Evolutionary conservation across 257 asterid species (phyloP), one percentile per base, ranked within the genome.

Genomic region (Capsicum baccatum): DNA sequence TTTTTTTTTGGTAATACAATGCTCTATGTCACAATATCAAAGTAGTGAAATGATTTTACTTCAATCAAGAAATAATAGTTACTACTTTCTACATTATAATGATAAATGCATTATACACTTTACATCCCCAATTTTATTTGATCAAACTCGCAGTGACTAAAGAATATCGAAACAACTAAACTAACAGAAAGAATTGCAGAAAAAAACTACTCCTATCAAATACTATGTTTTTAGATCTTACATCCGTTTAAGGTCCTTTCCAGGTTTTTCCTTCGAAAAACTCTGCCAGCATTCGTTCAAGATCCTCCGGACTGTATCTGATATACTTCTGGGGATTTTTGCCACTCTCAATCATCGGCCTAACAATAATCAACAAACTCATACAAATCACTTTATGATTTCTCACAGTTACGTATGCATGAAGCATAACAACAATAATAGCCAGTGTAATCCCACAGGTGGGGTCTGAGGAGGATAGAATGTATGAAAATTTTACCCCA

Each of bases 261-360:
- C 94, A 93, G 8, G 93, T 92, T 89, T 96, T 96, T 56, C 99
- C 98, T 90, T 96, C 99, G 52, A 96, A 96, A 70, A 96, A 93
- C 90, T 96, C 99, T 0, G 99, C 97, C 82, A 96, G 91, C 99
- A 96, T 94, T 68, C 98, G 90, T 74, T 96, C 99, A 52, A 96
- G 98, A 89, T 93, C 99, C 88, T 96, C 99, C 0, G 98, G 95
- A 17, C 81, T 88, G 79, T 91, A 96, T 83, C 92, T 90, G 85
- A 96, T 92, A 88, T 94, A 96, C 91, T 96, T 96, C 79, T 83
- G 87, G 15, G 98, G 98, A 88, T 93, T 96, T 82, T 94, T 92
- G 5, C 98, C 99, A 70, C 89, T 88, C 88, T 93, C 94, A 68
- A 96, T 92, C 93, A 96, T 83, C 47, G 98, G 97, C 93, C 99